Conservation (phyloP, 2,329 filamentous ascomycete species). For the Aureobasidium namibiae region DNA sequence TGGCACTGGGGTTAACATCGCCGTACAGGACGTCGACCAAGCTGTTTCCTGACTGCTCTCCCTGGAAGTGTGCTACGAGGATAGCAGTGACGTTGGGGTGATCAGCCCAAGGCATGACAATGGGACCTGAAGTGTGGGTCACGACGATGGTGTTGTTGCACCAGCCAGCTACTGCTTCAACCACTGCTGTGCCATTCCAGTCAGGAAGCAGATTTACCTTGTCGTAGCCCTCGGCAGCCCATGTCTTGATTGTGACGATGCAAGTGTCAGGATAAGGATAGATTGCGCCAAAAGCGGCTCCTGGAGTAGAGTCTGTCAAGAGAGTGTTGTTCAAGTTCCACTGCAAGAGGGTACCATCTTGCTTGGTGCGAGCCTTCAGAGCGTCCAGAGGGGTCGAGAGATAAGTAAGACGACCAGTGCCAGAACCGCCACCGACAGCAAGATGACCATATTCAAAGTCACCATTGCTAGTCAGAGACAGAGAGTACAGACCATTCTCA, state of each 20-base stretch:
- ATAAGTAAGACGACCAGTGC: slow-evolving; percentile 12
- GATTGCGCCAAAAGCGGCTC: slow-evolving; percentile 33
- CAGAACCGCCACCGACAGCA: slow-evolving; percentile 14
- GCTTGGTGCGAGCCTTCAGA: slow-evolving; percentile 20
- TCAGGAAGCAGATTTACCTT: slow-evolving; percentile 14
- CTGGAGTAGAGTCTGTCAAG: slow-evolving; percentile 19
- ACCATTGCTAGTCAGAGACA: slow-evolving; percentile 35
- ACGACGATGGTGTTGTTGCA: slow-evolving; percentile 18
- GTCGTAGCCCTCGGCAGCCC: slow-evolving; percentile 18
- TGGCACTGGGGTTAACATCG: slow-evolving; percentile 67
- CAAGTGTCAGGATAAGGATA: slow-evolving; percentile 35
- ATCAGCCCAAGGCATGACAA: slow-evolving; percentile 17
- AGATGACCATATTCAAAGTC: slow-evolving; percentile 25
- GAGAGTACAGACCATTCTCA: slow-evolving; percentile 41
- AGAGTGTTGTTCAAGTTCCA: slow-evolving; percentile 31
- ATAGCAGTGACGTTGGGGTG: slow-evolving; percentile 47
- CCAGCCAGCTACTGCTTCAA: slow-evolving; percentile 12
- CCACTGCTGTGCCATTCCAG: slow-evolving; percentile 21
- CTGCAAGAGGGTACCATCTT: slow-evolving; percentile 24
- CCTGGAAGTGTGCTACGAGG: slow-evolving; percentile 74
- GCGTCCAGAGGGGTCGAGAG: slow-evolving; percentile 14
- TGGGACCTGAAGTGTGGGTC: slow-evolving; percentile 14
- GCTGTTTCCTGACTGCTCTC: slow-evolving; percentile 77
- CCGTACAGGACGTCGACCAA: slow-evolving; percentile 74
- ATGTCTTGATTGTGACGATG: slow-evolving; percentile 40